Evolutionary conservation across 176 grass and related monocot genomes (phyloP), one percentile per base, ranked within the genome.

Genomic region (Pontederia paniculata): DNA sequence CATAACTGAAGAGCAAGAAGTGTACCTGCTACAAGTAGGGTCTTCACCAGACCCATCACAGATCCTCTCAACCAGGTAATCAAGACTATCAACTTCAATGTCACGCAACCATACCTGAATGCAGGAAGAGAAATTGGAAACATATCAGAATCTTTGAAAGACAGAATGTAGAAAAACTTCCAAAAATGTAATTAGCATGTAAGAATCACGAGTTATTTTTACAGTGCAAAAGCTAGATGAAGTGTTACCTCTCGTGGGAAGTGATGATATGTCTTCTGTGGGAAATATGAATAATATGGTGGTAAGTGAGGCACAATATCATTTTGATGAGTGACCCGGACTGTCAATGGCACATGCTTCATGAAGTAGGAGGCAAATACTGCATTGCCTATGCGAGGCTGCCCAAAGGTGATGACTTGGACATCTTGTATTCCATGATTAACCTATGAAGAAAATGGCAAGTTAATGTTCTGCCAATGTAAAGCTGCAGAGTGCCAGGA

Each of bases 271-370:
- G 93, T 91, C 64, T 88, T 98, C 47, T 88, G 65, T 0, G 83
- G 80, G 28, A 98, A 98, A 76, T 79, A 77, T 19, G 72, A 25
- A 55, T 84, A 98, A 52, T 88, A 91, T 12, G 93, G 93, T 50
- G 93, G 93, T 42, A 98, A 71, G 49, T 98, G 94, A 48, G 87
- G 83, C 55, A 95, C 89, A 19, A 85, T 82, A 79, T 95, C 89
- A 6, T 82, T 68, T n/a, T 62, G 84, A 31, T 95, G 54, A 52
- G 84, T 88, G 60, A 95, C 77, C 74, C 89, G 74, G 56, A 95
- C 79, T 23, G 89, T 76, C 43, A 81, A 52, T 11, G 84, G 89
- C 37, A 95, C 59, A 45, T 85, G 77, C 64, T 78, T 76, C 62
- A 71, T 84, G 57, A 95, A 95, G 58, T 84, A 95, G 42, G 81